Evolutionary conservation across 2,329 filamentous ascomycete species (phyloP).

Genomic region (Scleromitrula shiraiana): DNA sequence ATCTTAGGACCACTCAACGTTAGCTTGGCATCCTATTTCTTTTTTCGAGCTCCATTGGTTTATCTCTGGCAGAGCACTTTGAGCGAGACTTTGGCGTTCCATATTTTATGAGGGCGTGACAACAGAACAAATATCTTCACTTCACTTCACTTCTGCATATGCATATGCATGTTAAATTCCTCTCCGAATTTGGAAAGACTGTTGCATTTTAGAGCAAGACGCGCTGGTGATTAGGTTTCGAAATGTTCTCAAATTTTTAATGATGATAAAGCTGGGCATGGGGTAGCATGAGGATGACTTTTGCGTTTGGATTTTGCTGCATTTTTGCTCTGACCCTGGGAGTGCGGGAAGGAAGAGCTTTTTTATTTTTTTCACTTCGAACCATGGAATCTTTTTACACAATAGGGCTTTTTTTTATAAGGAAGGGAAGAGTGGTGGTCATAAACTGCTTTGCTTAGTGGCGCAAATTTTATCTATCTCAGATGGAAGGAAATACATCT

Average conservation of each 20-base stretch:
- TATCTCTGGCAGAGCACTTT: constrained; percentile 16
- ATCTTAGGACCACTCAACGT: constrained; percentile 6
- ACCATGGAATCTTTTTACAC: constrained; percentile 2
- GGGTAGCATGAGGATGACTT: constrained; percentile 9
- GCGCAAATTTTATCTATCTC: constrained; percentile 6
- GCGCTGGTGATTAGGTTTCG: constrained; percentile 4
- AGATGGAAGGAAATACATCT: background rate
- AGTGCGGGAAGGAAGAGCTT: constrained; percentile 7
- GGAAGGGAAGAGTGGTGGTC: constrained; percentile 6
- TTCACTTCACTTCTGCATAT: constrained; percentile 11
- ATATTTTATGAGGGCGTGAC: constrained; percentile 4
- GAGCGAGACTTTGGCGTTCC: constrained; percentile 20
- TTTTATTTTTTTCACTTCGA: constrained; percentile 12
- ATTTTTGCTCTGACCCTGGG: constrained; percentile 7
- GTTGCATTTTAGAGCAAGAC: constrained; percentile 12
- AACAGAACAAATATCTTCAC: constrained; percentile 4
- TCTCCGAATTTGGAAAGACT: constrained; percentile 11
- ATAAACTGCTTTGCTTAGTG: constrained; percentile 5
- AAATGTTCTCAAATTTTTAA: constrained; percentile 10
- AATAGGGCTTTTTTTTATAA: constrained; percentile 1
- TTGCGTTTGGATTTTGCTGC: constrained; percentile 10
- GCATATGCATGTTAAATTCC: constrained; percentile 13
- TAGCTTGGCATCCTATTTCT: constrained; percentile 15
- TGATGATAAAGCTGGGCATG: constrained; percentile 11
- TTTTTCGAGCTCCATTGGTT: constrained; percentile 12